Percentiles rank a stretch among this genome's conserved stretches.
Evolutionary conservation across 192 early-diverging fungal species (phyloP).

Genomic region (Lobosporangium transversale): DNA sequence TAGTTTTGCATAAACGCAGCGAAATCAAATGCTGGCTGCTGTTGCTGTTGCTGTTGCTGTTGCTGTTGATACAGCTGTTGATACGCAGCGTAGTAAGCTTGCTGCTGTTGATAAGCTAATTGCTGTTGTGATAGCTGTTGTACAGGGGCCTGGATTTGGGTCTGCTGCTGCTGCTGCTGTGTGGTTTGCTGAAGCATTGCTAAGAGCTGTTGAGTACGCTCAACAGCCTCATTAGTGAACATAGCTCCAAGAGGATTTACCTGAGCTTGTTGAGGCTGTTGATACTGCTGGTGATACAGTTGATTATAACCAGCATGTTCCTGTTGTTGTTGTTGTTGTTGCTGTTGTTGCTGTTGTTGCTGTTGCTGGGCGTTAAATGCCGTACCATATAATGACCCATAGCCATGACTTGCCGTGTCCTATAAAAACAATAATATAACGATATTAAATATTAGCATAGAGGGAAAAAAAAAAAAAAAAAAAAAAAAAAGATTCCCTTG

Average conservation of each 20-base stretch:
- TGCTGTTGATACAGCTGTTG: constrained; percentile 10
- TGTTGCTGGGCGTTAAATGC: neutral
- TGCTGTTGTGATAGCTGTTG: constrained; percentile 5
- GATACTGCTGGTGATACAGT: neutral
- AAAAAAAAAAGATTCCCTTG: neutral
- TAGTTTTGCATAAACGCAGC: neutral
- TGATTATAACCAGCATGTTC: neutral
- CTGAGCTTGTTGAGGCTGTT: neutral
- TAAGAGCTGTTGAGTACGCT: constrained; percentile 4
- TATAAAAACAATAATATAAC: neutral
- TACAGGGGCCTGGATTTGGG: too few species aligned
- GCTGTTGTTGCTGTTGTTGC: constrained; percentile 3
- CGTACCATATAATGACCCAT: neutral
- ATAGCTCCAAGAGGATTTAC: neutral
- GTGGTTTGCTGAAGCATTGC: constrained; percentile 22
- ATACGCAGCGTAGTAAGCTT: constrained; percentile 11
- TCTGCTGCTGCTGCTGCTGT: neutral
- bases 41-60: constrained; percentile 13
- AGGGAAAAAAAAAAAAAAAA: neutral
- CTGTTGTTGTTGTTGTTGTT: neutral
- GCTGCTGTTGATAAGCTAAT: constrained; percentile 19
- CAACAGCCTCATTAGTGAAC: neutral
- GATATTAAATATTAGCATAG: neutral
- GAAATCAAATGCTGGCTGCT: constrained; percentile 6
- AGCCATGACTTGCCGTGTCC: neutral